Evolutionary conservation across 2,329 filamentous ascomycete species (phyloP).

Genomic region (Emmonsiellopsis sp.): DNA sequence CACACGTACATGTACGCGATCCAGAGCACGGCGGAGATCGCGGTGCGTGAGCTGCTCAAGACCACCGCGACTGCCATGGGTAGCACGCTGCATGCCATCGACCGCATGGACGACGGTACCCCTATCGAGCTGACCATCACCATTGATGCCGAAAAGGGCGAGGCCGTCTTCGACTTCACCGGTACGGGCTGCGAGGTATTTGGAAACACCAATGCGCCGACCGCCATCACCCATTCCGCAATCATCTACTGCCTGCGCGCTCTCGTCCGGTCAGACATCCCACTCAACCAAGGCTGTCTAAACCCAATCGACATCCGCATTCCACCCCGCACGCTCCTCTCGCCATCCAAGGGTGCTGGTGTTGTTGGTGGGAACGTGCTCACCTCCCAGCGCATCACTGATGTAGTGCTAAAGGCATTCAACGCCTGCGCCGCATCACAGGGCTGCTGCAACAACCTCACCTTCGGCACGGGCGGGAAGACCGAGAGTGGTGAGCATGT

Average conservation of each 20-base stretch:
- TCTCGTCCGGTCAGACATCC: slow-evolving; percentile 72
- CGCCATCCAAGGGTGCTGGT: slow-evolving; percentile 65
- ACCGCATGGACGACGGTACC: slow-evolving; percentile 82
- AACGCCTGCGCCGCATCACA: slow-evolving; percentile 68
- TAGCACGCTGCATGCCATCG: slow-evolving; percentile 61
- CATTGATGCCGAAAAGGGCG: slow-evolving; percentile 64
- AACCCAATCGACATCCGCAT: slow-evolving; percentile 67
- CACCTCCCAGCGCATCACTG: slow-evolving; percentile 70
- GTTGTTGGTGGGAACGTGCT: slow-evolving; percentile 79
- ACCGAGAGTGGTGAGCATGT: slow-evolving; percentile 46
- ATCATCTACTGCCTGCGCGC: slow-evolving; percentile 81
- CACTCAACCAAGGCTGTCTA: slow-evolving; percentile 77
- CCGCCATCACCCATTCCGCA: slow-evolving; percentile 72
- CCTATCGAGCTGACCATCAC: slow-evolving; percentile 67
- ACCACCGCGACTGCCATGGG: slow-evolving; percentile 60
- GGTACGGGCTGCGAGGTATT: slow-evolving; percentile 75
- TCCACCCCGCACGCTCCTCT: slow-evolving; percentile 63
- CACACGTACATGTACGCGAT: slow-evolving; percentile 79
- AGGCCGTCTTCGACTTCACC: slow-evolving; percentile 68
- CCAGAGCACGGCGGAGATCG: slow-evolving; percentile 68
- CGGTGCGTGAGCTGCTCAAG: slow-evolving; percentile 65
- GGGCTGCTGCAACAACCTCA: slow-evolving; percentile 77
- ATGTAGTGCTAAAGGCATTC: slow-evolving; percentile 75
- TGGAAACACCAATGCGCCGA: slow-evolving; percentile 70
- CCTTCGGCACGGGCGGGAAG: slow-evolving; percentile 71